Conservation (phyloP, 305 asterid genomes). For the Solanum hybrid region DNA sequence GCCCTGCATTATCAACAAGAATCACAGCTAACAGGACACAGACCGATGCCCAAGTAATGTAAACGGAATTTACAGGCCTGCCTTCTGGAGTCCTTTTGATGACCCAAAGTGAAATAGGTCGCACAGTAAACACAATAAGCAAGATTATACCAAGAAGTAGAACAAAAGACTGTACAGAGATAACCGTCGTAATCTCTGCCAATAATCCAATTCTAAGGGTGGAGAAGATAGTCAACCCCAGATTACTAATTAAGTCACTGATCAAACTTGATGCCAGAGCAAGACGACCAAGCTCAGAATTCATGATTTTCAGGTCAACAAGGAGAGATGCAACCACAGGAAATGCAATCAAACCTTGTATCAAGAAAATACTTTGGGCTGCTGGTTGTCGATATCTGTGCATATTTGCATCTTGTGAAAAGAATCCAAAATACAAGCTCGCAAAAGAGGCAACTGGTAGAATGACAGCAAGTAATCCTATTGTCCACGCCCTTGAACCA, state of each 20-base stretch:
- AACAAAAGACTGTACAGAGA: conserved; percentile 27
- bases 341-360: conserved; percentile 50
- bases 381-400: conserved; percentile 46
- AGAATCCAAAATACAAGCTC: neutral
- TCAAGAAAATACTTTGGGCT: conserved; percentile 17
- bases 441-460: conserved; percentile 37
- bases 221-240: conserved; percentile 18
- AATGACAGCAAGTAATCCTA: conserved; percentile 48
- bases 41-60: conserved; percentile 30
- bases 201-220: conserved; percentile 30
- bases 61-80: conserved; percentile 41
- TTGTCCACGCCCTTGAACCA: conserved; percentile 71
- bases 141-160: conserved; percentile 20
- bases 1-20: conserved; percentile 55
- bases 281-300: conserved; percentile 91
- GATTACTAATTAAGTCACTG: conserved; percentile 52
- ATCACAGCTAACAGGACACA: conserved; percentile 40
- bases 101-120: conserved; percentile 49
- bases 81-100: conserved; percentile 68
- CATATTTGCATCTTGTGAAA: neutral
- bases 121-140: conserved; percentile 35
- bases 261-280: conserved; percentile 66
- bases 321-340: conserved; percentile 77
- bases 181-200: conserved; percentile 8
- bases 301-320: conserved; percentile 76